Conservation (phyloP, 1,284 basidiomycete genomes). For the Testicularia cyperi region DNA sequence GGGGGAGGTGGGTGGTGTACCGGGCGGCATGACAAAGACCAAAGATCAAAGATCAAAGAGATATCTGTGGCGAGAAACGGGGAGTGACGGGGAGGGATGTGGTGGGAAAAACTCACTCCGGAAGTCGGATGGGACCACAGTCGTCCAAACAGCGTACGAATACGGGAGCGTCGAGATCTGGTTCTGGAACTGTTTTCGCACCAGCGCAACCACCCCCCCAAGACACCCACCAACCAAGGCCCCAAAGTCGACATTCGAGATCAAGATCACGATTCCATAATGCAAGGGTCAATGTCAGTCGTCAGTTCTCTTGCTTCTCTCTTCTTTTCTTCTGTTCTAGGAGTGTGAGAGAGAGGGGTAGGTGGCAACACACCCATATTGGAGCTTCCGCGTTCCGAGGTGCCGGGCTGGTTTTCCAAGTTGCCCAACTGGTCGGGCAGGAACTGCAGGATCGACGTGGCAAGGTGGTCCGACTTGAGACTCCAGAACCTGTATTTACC, state of each 20-base stretch:
- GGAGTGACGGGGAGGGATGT: too few species aligned
- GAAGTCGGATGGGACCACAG: slow-evolving; percentile 41
- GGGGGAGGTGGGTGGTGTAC: too few species aligned
- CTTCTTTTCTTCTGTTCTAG: too few species aligned
- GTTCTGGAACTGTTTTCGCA: slow-evolving; percentile 42
- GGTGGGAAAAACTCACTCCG: slow-evolving; percentile 36
- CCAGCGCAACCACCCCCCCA: too few species aligned
- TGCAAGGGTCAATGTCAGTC: too few species aligned
- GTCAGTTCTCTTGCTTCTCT: not conserved
- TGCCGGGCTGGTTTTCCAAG: slow-evolving; percentile 18
- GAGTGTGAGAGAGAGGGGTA: too few species aligned
- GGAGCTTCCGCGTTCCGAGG: slow-evolving; percentile 1
- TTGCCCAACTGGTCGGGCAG: slow-evolving; percentile 46
- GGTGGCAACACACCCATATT: slow-evolving; percentile 41
- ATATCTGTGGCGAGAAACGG: too few species aligned
- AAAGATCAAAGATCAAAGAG: too few species aligned
- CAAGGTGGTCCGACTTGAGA: slow-evolving; percentile 37
- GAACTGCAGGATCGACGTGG: slow-evolving; percentile 35
- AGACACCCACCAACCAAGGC: too few species aligned
- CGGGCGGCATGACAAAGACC: too few species aligned
- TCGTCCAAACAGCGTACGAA: slow-evolving; percentile 53
- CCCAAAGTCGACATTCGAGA: too few species aligned
- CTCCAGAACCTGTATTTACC: slow-evolving; percentile 32
- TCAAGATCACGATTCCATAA: too few species aligned
- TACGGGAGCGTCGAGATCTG: slow-evolving; percentile 50